Percentiles rank a stretch among this genome's conserved stretches.
Conservation (phyloP, 306 rosid genomes). For the Castanospermum australe region DNA sequence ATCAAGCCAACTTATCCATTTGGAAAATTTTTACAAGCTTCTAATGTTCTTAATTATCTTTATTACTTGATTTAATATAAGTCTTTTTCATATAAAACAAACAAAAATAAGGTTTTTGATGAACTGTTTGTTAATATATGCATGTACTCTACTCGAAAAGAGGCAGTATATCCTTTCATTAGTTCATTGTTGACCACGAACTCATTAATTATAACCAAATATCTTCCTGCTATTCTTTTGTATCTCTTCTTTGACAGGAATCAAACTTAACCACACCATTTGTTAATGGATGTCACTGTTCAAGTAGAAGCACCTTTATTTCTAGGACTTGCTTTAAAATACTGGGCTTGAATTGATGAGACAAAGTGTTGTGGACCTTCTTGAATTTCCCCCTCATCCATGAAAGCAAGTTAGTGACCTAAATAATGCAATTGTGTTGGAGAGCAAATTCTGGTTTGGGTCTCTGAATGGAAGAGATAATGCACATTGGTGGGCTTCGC, state of each 20-base stretch:
- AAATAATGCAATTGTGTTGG: slow-evolving; percentile 22
- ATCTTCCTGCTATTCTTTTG: not conserved
- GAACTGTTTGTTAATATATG: too few relatives aligned
- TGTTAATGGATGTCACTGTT: slow-evolving; percentile 44
- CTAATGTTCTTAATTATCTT: too few relatives aligned
- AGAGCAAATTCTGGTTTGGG: slow-evolving; percentile 14
- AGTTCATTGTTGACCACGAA: not conserved
- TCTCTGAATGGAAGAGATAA: slow-evolving; percentile 24
- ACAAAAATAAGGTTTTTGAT: too few relatives aligned
- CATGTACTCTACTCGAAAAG: too few relatives aligned
- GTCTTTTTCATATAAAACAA: too few relatives aligned
- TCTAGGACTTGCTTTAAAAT: slow-evolving; percentile 6
- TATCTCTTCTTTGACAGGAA: slow-evolving; percentile 16
- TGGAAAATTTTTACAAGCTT: too few relatives aligned
- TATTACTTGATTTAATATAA: too few relatives aligned
- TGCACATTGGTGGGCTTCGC: slow-evolving; percentile 52
- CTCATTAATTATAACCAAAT: not conserved
- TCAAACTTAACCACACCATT: slow-evolving; percentile 33
- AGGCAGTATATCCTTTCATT: not conserved
- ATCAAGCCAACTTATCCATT: too few relatives aligned
- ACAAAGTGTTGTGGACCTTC: slow-evolving; percentile 41
- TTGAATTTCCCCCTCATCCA: slow-evolving; percentile 9
- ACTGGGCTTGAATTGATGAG: slow-evolving; percentile 18
- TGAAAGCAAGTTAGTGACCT: slow-evolving; percentile 18
- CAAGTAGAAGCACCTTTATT: slow-evolving; percentile 4